These are phyloP conservation scores for Trifolium pratense DNA, from an alignment of 306 rosid species.

Conservation along the genomic window DNA sequence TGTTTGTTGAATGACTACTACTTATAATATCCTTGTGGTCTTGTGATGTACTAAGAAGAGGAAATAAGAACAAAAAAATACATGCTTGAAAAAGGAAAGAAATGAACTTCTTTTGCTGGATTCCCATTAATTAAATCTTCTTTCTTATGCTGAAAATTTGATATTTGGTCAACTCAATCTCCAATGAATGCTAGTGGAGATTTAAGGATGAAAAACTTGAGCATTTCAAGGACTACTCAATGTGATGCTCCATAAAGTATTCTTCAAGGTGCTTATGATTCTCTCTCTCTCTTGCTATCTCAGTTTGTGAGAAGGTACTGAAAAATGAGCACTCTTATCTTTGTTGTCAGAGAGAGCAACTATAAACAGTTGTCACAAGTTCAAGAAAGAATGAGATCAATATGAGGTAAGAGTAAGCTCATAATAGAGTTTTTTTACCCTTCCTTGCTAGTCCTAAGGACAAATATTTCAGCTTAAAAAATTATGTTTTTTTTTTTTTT, in stretches of 20 bases:
- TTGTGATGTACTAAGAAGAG: conserved; percentile 55
- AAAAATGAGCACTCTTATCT: conserved; percentile 35
- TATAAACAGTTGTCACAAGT: conserved; percentile 33
- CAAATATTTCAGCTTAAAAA: background rate
- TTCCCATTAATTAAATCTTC: conserved; percentile 48
- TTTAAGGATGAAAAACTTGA: background rate
- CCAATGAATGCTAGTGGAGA: conserved; percentile 26
- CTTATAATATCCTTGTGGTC: conserved; percentile 41
- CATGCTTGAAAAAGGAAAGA: conserved; percentile 49
- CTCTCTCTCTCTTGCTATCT: background rate
- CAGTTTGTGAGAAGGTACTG: conserved; percentile 26
- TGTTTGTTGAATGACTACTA: conserved; percentile 35
- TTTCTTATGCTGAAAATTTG: conserved; percentile 28
- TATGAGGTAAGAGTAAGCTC: conserved; percentile 36
- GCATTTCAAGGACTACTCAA: conserved; percentile 2
- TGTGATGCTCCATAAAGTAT: conserved; percentile 3
- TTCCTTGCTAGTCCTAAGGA: background rate
- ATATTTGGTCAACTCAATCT: conserved; percentile 29
- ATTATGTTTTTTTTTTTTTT: no score
- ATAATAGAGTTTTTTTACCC: background rate
- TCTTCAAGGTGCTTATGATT: conserved; percentile 22
- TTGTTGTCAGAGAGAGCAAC: conserved; percentile 26
- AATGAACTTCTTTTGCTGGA: conserved; percentile 44
- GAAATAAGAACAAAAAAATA: conserved; percentile 50
- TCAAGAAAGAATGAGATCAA: conserved; percentile 26